phyloP scores from a whole-genome alignment of 371 early-diverging fungal species.

The Rhizopus delemar region DNA sequence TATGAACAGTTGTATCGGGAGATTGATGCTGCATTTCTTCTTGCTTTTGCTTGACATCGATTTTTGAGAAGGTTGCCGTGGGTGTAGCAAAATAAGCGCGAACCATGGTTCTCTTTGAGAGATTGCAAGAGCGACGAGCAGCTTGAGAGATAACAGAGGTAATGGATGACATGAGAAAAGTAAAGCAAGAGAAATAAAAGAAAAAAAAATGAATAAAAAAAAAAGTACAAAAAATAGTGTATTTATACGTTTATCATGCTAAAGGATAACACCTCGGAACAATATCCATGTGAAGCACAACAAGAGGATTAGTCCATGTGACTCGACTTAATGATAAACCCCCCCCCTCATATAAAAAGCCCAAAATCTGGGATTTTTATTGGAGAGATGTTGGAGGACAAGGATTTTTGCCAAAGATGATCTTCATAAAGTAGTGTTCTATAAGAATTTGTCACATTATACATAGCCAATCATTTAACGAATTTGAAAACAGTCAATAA shows the following conservation, averaged over 20 bases:
- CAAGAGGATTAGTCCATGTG: neutral
- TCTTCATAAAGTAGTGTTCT: too few species aligned
- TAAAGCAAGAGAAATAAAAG: neutral
- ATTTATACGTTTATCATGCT: too few species aligned
- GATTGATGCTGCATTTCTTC: constrained; percentile 12
- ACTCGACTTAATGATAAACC: neutral
- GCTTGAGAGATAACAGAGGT: neutral
- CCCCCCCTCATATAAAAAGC: neutral
- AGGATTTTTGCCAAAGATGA: too few species aligned
- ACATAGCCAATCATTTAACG: neutral
- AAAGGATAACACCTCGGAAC: neutral
- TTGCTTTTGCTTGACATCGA: neutral
- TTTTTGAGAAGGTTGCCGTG: constrained; percentile 7
- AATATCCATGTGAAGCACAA: neutral
- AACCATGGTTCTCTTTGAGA: neutral
- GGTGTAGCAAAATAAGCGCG: constrained; percentile 10
- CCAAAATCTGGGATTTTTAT: neutral
- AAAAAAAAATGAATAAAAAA: too few species aligned
- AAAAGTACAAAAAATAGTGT: neutral
- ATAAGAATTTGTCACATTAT: too few species aligned
- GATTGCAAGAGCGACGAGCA: neutral
- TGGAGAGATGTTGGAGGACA: neutral
- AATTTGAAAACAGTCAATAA: neutral
- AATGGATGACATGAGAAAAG: too few species aligned
- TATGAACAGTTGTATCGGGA: constrained; percentile 22